phyloP scores from a whole-genome alignment of 352 stramenopile genomes.

The Albugo candida region DNA sequence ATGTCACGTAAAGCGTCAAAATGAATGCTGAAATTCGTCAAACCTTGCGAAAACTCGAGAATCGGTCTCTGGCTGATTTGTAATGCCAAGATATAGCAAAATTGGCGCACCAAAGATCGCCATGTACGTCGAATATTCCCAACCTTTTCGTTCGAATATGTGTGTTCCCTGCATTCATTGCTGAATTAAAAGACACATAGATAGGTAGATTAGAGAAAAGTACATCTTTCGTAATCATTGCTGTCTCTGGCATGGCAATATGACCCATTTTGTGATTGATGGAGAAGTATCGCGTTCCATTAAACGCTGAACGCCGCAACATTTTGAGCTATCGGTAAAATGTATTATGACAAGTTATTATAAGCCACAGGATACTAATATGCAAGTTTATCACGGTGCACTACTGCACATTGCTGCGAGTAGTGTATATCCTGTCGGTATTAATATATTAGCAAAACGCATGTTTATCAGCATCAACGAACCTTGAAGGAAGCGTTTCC shows the following conservation, averaged over 20 bases:
- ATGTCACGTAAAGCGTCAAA: background rate
- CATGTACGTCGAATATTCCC: constrained; percentile 68
- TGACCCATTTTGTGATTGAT: constrained; percentile 23
- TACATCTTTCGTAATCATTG: constrained; percentile 78
- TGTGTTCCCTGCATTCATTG: constrained; percentile 31
- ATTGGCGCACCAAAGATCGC: constrained; percentile 44
- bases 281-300: constrained; percentile 1
- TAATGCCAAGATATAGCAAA: constrained; percentile 57
- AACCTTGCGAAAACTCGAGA: constrained; percentile 67
- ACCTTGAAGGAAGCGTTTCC: constrained; percentile 27
- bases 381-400: too few species aligned
- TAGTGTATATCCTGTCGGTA: constrained; percentile 41
- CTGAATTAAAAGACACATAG: background rate
- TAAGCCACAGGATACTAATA: constrained; percentile 2
- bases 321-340: too few species aligned
- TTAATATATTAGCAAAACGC: background rate
- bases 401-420: constrained; percentile 33
- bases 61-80: constrained; percentile 63
- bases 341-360: constrained; percentile 1
- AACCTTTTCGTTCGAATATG: constrained; percentile 60
- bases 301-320: too few species aligned
- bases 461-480: background rate
- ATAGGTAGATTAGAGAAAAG: constrained; percentile 4
- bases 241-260: constrained; percentile 68
- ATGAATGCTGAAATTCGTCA: background rate